phyloP scores from a whole-genome alignment of 352 stramenopile species.

The Pythium graminicola region DNA sequence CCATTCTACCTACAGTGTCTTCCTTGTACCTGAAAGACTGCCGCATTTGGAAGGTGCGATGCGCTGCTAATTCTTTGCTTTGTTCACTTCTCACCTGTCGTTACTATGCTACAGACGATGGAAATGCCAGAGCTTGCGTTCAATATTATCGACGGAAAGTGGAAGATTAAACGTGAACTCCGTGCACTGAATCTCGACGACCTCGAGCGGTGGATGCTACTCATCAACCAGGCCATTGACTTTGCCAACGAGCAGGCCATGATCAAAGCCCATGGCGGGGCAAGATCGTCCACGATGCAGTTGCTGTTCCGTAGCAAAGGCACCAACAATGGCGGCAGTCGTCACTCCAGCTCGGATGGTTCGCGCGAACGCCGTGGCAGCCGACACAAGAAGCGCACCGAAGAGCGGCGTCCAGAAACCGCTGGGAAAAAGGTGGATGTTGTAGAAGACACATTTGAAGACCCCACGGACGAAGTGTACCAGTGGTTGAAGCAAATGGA shows the following conservation, averaged over 20 bases:
- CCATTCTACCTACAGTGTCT: slow-evolving; percentile 31
- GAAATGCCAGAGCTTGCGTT: slow-evolving; percentile 79
- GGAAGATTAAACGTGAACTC: slow-evolving; percentile 81
- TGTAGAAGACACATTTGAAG: slow-evolving; percentile 34
- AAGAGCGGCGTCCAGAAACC: slow-evolving; percentile 16
- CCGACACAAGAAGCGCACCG: background rate
- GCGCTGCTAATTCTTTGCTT: background rate
- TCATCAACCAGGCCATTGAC: slow-evolving; percentile 72
- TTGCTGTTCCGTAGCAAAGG: background rate
- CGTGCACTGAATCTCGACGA: slow-evolving; percentile 52
- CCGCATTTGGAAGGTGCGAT: slow-evolving; percentile 64
- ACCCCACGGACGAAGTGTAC: slow-evolving; percentile 63
- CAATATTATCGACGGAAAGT: slow-evolving; percentile 66
- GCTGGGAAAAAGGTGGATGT: slow-evolving; percentile 20
- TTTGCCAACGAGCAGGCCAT: slow-evolving; percentile 48
- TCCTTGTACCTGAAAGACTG: slow-evolving; percentile 61
- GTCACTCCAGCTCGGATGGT: slow-evolving; percentile 5
- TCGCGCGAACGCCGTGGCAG: slow-evolving; percentile 1
- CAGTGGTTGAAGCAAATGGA: slow-evolving; percentile 62
- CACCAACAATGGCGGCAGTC: slow-evolving; percentile 32
- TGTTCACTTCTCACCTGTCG: background rate
- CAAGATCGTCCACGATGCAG: background rate
- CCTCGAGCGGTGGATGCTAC: slow-evolving; percentile 60
- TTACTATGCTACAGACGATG: slow-evolving; percentile 33
- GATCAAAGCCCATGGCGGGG: slow-evolving; percentile 8